Evolutionary conservation across 2,329 filamentous ascomycete genomes (phyloP).

Genomic region (Kalmusia sp.): DNA sequence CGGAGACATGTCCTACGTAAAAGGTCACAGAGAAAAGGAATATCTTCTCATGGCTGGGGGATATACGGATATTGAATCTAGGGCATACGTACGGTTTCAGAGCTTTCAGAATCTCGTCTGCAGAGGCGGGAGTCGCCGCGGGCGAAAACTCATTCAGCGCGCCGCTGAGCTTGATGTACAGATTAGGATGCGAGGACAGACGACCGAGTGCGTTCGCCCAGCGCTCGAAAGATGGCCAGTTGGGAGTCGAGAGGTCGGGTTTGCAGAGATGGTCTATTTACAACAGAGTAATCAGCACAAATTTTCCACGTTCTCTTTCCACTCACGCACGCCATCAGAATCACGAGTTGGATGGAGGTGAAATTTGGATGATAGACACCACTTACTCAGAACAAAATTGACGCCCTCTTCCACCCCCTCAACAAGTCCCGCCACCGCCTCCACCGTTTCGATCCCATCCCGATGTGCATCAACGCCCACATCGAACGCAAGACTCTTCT

Average conservation of each 20-base stretch:
- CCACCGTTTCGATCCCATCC: constrained; percentile 70
- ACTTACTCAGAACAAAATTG: constrained; percentile 73
- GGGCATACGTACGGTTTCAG: constrained; percentile 74
- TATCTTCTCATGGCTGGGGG: no score
- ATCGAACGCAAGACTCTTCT: constrained; percentile 75
- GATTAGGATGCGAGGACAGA: constrained; percentile 68
- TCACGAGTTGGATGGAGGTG: no score
- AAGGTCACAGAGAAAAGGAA: no score
- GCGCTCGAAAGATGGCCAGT: constrained; percentile 40
- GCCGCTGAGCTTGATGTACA: constrained; percentile 94
- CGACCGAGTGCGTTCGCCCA: constrained; percentile 75
- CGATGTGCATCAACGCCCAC: constrained; percentile 81
- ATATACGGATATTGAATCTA: no score
- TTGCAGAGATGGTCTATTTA: constrained; percentile 85
- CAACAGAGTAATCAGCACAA: background rate
- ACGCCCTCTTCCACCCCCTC: constrained; percentile 64
- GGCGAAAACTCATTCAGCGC: constrained; percentile 78
- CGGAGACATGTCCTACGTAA: no score
- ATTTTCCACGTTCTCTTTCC: no score
- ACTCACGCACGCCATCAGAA: no score
- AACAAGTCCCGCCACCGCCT: constrained; percentile 45
- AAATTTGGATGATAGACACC: no score
- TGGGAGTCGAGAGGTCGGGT: constrained; percentile 71
- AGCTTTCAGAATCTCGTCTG: constrained; percentile 66
- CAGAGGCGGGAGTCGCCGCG: constrained; percentile 30